phyloP scores from a whole-genome alignment of 116 monocot species.

The Iris pallida region DNA sequence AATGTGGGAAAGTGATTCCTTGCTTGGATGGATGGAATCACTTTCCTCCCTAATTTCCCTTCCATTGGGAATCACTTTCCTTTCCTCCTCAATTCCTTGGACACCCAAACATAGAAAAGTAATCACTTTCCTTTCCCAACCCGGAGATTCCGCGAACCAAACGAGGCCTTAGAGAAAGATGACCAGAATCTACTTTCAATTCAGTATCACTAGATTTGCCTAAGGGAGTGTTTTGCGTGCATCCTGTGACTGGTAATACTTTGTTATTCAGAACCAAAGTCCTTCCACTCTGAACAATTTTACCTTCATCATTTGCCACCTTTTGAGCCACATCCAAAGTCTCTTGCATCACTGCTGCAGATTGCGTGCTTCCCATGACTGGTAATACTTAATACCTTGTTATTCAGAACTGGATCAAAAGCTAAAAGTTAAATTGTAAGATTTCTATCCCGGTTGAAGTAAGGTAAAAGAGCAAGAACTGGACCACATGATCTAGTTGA shows the following conservation, averaged over 20 bases:
- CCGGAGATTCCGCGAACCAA: no score
- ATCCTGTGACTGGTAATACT: not conserved
- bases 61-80: no score
- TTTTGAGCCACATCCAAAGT: not conserved
- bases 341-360: not conserved
- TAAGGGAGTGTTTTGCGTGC: slow-evolving; percentile 1
- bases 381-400: not conserved
- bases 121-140: no score
- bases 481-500: no score
- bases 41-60: no score
- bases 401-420: not conserved
- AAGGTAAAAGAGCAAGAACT: no score
- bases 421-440: no score
- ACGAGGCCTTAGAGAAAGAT: not conserved
- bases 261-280: slow-evolving; percentile 6
- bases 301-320: not conserved
- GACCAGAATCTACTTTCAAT: slow-evolving; percentile 8
- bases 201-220: not conserved
- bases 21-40: no score
- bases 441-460: no score
- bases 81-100: no score
- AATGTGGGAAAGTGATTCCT: no score
- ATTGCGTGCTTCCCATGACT: slow-evolving; percentile 5
- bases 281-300: not conserved
- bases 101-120: no score